Conservation (phyloP, 305 asterid species). For the Fraxinus baroniana region DNA sequence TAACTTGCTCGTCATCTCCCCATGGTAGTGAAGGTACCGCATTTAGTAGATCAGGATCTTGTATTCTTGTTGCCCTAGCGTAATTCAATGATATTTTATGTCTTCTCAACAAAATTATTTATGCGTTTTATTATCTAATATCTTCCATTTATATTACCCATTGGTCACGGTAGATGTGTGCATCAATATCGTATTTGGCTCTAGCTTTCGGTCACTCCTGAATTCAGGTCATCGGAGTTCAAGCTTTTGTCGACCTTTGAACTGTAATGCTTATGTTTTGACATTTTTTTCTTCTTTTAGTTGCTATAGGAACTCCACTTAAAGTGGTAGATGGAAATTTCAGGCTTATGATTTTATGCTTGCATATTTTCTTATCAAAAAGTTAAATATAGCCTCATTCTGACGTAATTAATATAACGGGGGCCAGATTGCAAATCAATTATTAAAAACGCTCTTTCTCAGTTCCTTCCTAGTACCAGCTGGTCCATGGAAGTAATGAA, state of each 20-base stretch:
- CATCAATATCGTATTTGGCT: not conserved
- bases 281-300: not conserved
- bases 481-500: not conserved
- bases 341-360: conserved; percentile 16
- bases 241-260: not conserved
- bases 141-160: conserved; percentile 3
- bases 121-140: conserved; percentile 6
- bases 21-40: conserved; percentile 4
- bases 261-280: not conserved
- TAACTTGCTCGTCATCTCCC: conserved; percentile 8
- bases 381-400: not conserved
- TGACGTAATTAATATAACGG: not conserved
- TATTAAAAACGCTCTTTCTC: not conserved
- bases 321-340: not conserved
- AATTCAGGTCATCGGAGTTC: not conserved
- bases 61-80: not conserved
- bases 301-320: not conserved
- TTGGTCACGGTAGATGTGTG: conserved; percentile 5
- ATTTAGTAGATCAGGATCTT: not conserved
- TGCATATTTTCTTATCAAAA: not conserved
- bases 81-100: not conserved
- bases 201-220: not conserved
- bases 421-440: not conserved
- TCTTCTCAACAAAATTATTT: not conserved
- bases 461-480: not conserved